Base-by-base conservation (phyloP, 2,329 filamentous ascomycete species). In the Furcasterigmium sp. region DNA sequence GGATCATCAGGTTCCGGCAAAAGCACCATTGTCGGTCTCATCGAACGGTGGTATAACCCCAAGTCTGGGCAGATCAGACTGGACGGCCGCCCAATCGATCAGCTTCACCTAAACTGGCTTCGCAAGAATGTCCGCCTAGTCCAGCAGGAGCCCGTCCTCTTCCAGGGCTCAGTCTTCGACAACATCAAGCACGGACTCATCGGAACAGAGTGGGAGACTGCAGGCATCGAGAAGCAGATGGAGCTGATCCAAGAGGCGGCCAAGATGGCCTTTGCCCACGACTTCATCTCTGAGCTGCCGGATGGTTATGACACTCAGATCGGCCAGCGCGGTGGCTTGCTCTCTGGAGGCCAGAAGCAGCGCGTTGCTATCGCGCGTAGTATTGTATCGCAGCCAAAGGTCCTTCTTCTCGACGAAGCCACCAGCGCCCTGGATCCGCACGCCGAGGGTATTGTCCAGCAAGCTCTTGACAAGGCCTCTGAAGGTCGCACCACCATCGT, bases 331-430 rank as follows among this genome's bases (percentile, higher is more conserved):
- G 81, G 78, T 2, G 72, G 76, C 25, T 75, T 78, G 44, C 62
- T 85, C 1, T 80, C 75, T 9, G 80, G 81, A n/a, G 82, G 82
- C 1, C 81, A 86, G 51, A 70, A 79, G 37, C 82, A 85, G 51
- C 69, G 81, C 9, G 68, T 86, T 19, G 76, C 80, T 1, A 85
- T 86, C 44, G 65, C 65, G 3, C 58, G 67, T n/a, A 63, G 61
- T 32, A 61, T 70, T 36, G 56, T 70, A n/a, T 60, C 59, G 3
- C 52, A 65, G 25, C 65, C 67, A 3, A 63, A 62, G 36, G 77
- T 86, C 23, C 65, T 86, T 0, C 70, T 86, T 13, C 61, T 85
- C 2, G 82, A 86, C 46, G 82, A 86, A 58, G 82, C 82, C 1
- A 86, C 82, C 0, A 78, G 72, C 36, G 77, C 80, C 0, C 55